These are phyloP conservation scores for Tulasnella sp. DNA, from an alignment of 768 basidiomycete genomes.

Conservation along the genomic window DNA sequence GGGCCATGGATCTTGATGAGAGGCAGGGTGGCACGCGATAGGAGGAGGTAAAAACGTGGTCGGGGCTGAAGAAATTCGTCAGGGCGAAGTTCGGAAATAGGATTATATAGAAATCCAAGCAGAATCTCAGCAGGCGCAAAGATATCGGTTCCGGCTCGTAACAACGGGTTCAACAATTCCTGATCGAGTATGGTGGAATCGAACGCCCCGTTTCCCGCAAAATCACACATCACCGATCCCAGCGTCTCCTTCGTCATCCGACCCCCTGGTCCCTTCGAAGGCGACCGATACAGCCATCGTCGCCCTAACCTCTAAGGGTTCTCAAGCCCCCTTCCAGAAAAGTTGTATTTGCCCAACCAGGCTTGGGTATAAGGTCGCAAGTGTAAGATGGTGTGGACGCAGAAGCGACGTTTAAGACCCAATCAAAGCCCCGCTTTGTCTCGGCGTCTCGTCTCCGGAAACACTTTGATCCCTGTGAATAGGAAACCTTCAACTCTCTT, in stretches of 20 bases:
- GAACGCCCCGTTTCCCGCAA: not conserved
- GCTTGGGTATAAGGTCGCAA: not conserved
- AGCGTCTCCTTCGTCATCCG: not conserved
- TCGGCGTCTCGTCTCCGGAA: not conserved
- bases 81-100: not conserved
- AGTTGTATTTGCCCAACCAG: too few relatives aligned
- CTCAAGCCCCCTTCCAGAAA: not conserved
- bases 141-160: not conserved
- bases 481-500: not conserved
- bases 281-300: not conserved
- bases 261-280: not conserved
- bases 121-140: not conserved
- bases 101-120: not conserved
- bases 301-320: not conserved
- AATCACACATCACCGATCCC: not conserved
- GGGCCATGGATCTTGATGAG: not conserved
- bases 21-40: not conserved
- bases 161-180: not conserved
- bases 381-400: not conserved
- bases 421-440: not conserved
- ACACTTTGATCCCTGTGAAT: not conserved
- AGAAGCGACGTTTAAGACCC: not conserved
- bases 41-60: not conserved
- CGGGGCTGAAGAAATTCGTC: not conserved
- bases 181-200: not conserved